Base-by-base conservation (phyloP, 805 yeast species). In the Komagataella populi region DNA sequence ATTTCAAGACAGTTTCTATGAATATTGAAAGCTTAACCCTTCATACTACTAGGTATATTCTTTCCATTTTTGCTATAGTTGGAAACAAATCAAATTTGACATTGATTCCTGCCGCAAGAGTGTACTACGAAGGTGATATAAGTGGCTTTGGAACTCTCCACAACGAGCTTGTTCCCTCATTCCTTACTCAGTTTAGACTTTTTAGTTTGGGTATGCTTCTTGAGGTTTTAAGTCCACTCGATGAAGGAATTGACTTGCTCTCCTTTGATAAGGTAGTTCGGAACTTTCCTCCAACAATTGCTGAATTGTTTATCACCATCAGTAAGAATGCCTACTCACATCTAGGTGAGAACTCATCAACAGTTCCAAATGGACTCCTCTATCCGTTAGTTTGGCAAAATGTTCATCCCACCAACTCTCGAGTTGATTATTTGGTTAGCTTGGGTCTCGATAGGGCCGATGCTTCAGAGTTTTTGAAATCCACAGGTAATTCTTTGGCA, bases 21-120 rank as follows among this genome's bases (percentile, higher is more conserved):
- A 60, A 70, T 6, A 30, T 30, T 30, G 39, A 30, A 59, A 69
- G 72, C 17, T 51, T 71, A 14, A 61, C 59, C 2, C 52, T 64
- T 45, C 69, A 72, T 44, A 66, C 75, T n/a, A 60, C 77, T 7
- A 64, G 70, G 49, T 71, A 70, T 47, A 60, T 71, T 1, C 59
- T 80, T 4, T 65, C 70, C 2, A 66, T 78, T 7, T 69, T 76
- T 55, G 70, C 72, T n/a, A 74, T 73, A 49, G 63, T 74, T 0
- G 70, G 73, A 2, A 68, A 70, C 8, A 62, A 63, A 47, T 70
- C 70, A 3, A 56, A 58, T 20, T 49, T 69, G 5, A 55, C 61
- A 20, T 54, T 60, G 3, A 69, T 74, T 20, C 60, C 65, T 14
- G 56, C 61, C n/a, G 65, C 69, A 0, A 63, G 62, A 4, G 58